Conservation (phyloP, 2,329 filamentous ascomycete genomes). For the Epichloe gansuensis region DNA sequence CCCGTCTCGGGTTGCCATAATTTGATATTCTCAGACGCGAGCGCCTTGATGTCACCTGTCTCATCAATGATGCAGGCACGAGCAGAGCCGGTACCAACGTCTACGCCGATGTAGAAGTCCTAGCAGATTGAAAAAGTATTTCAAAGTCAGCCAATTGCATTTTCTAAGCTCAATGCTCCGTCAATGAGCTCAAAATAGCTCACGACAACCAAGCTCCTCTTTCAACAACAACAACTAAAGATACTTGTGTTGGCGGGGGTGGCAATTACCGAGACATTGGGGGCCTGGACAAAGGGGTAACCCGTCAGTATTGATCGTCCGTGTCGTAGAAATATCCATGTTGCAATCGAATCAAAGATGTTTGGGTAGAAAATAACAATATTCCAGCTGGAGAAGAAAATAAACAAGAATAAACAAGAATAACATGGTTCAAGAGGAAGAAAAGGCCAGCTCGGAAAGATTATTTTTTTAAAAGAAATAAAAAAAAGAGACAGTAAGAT, state of each 20-base stretch:
- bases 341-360: background rate
- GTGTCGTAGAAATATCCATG: conserved; percentile 6
- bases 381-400: background rate
- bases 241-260: background rate
- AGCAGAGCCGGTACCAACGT: conserved; percentile 92
- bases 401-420: background rate
- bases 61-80: conserved; percentile 91
- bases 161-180: background rate
- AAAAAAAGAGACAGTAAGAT: background rate
- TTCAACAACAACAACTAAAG: background rate
- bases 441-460: background rate
- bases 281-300: conserved; percentile 20
- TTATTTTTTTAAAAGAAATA: conserved; percentile 1
- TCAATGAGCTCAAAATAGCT: background rate
- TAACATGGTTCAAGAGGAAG: background rate
- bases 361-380: background rate
- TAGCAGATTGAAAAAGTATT: conserved; percentile 14
- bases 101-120: conserved; percentile 69
- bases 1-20: conserved; percentile 68
- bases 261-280: conserved; percentile 19
- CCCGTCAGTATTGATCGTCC: conserved; percentile 11
- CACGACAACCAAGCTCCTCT: background rate
- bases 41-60: conserved; percentile 72
- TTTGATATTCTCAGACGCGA: conserved; percentile 65
- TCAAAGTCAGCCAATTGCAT: background rate